Evolutionary conservation across 768 basidiomycete species (phyloP).

Genomic region (Pulveroboletus ravenelii): DNA sequence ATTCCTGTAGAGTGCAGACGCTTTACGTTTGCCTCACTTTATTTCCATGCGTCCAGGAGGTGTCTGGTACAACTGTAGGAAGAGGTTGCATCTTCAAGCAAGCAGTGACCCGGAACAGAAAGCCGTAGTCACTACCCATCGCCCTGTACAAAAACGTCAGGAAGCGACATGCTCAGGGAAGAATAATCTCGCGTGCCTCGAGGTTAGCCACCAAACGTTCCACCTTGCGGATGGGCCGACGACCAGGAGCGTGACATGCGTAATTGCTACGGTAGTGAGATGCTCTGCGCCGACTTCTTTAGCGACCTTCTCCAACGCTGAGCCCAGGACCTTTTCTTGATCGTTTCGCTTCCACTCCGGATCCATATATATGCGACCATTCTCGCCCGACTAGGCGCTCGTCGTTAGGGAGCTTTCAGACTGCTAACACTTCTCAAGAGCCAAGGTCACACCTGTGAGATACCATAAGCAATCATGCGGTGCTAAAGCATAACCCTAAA

Average conservation of each 20-base stretch:
- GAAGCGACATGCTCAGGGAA: constrained; percentile 34
- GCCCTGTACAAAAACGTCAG: constrained; percentile 20
- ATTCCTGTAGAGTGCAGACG: not conserved
- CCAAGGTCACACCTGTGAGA: constrained; percentile 23
- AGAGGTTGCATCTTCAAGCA: constrained; percentile 20
- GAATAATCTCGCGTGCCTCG: constrained; percentile 38
- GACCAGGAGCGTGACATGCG: constrained; percentile 42
- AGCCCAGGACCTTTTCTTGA: constrained; percentile 30
- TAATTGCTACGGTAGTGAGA: constrained; percentile 38
- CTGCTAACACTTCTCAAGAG: constrained; percentile 36
- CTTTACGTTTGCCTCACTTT: not conserved
- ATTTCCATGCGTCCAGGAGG: not conserved
- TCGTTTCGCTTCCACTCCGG: too few relatives aligned
- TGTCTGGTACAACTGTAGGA: not conserved
- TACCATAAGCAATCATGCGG: not conserved
- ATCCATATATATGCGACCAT: constrained; percentile 30
- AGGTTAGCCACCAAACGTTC: constrained; percentile 41
- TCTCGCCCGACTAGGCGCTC: constrained; percentile 30
- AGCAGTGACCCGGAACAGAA: constrained; percentile 4
- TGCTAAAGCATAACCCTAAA: not conserved
- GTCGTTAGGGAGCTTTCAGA: constrained; percentile 26
- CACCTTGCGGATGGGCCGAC: constrained; percentile 39
- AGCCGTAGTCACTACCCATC: constrained; percentile 20
- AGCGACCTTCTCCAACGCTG: constrained; percentile 38
- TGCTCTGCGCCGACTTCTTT: constrained; percentile 35